Base-by-base conservation (phyloP, 2,329 filamentous ascomycete species). In the Colletotrichum chrysophilum region DNA sequence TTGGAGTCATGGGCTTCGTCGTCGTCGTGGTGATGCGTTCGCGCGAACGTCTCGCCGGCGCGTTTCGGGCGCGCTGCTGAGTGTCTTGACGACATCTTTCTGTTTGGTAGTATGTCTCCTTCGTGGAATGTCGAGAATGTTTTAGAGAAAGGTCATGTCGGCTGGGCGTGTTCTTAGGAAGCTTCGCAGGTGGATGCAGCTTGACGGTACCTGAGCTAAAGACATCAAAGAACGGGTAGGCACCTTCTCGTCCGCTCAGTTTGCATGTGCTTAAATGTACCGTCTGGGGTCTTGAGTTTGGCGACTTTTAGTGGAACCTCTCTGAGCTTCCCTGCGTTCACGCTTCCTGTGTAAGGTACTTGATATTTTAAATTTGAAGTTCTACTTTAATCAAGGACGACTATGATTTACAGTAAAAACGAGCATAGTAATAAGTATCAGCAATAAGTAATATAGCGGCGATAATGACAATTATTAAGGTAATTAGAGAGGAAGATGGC, bases 41-140 rank as follows among this genome's bases (percentile, higher is more conserved):
- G 93, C 60, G 94, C 92, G 82, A 94, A 97, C 80, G 93, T 92
- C 86, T 98, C 96, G 80, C 93, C 94, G 6, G 92, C 94, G 78
- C 96, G 93, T 86, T 96, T 98, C 12, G 95, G 95, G 48, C 95
- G 94, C 69, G 94, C 94, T 32, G 93, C 92, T 68, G 91, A 89
- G 81, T 88, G 90, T 79, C 89, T 85, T 69, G 90, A 90, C 14
- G 91, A 87, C 89, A 91, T 93, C 43, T 26, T 60, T 38, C 43
- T 21, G n/a, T 52, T 7, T 52, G 43, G 12, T 52, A 32, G 18
- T 18, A 38, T n/a, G 36, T 55, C 21, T 34, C 13, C 26, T 65
- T 38, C 52, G 28, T 43, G 28, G 52, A 38, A 58, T 32, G 28
- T 64, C 6, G 68, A 28, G 56, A 30, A 12, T 76, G 76, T 52